phyloP scores from a whole-genome alignment of 176 grass and related monocot genomes.

The Eragrostis nindensis region DNA sequence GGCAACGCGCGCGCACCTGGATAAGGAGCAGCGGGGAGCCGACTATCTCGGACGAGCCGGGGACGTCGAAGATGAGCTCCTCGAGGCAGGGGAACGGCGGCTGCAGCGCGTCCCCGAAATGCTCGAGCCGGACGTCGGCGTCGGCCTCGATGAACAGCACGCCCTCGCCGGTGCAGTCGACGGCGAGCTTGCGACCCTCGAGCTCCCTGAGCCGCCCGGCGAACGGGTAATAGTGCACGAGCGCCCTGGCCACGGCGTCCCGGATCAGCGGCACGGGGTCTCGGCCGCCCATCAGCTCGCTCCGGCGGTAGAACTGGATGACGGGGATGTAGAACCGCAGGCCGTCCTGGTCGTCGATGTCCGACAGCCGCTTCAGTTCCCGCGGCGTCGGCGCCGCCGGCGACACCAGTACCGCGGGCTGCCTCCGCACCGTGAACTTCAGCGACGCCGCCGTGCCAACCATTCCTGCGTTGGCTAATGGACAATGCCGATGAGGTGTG shows the following conservation, averaged over 20 bases:
- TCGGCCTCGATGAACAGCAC: constrained; percentile 80
- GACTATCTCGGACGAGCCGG: constrained; percentile 58
- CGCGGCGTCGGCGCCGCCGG: constrained; percentile 57
- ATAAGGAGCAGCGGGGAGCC: constrained; percentile 67
- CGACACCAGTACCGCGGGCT: constrained; percentile 53
- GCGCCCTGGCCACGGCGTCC: constrained; percentile 63
- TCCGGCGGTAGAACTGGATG: constrained; percentile 75
- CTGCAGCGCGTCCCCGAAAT: constrained; percentile 70
- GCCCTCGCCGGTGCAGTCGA: constrained; percentile 90
- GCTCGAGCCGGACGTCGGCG: constrained; percentile 60
- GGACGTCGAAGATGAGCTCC: constrained; percentile 72
- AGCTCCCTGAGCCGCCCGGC: constrained; percentile 74
- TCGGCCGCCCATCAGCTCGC: constrained; percentile 23
- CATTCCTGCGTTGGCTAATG: background rate
- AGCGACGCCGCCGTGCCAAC: constrained; percentile 28
- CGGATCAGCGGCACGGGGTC: constrained; percentile 66
- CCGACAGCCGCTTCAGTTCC: constrained; percentile 76
- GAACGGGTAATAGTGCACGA: constrained; percentile 81
- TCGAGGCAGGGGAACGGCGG: constrained; percentile 72
- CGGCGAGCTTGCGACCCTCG: constrained; percentile 60
- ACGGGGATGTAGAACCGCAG: constrained; percentile 79
- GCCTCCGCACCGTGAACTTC: constrained; percentile 56
- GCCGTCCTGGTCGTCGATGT: constrained; percentile 89
- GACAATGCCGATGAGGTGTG: no score
- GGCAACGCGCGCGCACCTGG: no score